Base-by-base conservation (phyloP, 257 asterid species). In the Nicotiana tabacum region DNA sequence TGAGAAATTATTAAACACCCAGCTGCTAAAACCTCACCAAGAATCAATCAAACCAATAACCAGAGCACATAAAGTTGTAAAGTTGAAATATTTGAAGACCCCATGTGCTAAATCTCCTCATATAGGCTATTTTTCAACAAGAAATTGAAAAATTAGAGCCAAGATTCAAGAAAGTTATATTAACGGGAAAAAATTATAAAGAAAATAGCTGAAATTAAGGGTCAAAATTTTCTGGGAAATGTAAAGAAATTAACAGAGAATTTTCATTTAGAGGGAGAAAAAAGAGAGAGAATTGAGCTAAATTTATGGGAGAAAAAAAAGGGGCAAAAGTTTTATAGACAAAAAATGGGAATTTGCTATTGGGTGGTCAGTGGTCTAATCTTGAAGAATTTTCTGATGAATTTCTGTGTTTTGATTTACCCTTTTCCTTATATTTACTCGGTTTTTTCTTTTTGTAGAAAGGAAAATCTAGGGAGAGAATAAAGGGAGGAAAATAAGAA, bases 121-220 rank as follows among this genome's bases (percentile, higher is more conserved):
- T 51, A 51, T 51, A 76, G 30, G 27, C 43, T 7, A 76, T 76
- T 51, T 21, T 46, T 43, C 37, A 6, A 72, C 21, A 72, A 72
- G 77, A 72, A 43, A 72, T 72, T 27, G 46, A 27, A 64, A 29
- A 76, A 76, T 76, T 76, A 51, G 64, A 76, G 80, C 46, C 80
- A 76, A 29, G 29, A 76, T 27, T 51, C 80, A 76, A 51, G 80
- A 76, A 76, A 51, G 18, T 15, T 18, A 24, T 33, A 62, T 24
- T 27, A 15, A 62, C 16, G 68, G 35, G 4, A 27, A 62, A 60
- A 21, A 11, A 9, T 21, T 24, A 2, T 5, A 43, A 24, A 1
- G 1, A 74, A 74, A 24, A 74, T 21, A 2, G 10, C 65, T 15
- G 80, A 76, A 51, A 27, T 56, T 48, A 76, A 51, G 65, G 80